These are phyloP conservation scores for Auriscalpium vulgare DNA, from an alignment of 768 basidiomycete species.

Conservation along the genomic window DNA sequence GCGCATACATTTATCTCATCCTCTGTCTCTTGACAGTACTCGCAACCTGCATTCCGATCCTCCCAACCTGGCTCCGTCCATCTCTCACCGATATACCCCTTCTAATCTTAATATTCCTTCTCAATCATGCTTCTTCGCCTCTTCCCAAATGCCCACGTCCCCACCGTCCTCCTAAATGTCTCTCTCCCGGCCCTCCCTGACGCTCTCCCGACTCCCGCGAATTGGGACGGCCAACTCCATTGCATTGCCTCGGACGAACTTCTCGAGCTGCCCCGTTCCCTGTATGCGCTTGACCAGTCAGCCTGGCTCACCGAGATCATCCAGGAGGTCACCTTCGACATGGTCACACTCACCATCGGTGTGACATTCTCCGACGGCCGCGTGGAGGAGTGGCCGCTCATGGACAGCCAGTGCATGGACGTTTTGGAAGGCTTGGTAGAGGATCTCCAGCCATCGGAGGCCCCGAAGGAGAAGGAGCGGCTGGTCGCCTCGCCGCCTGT, in stretches of 20 bases:
- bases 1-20: no score
- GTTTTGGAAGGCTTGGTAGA: conserved; percentile 43
- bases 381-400: conserved; percentile 39
- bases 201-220: conserved; percentile 36
- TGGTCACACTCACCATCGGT: conserved; percentile 35
- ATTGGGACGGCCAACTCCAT: conserved; percentile 50
- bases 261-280: conserved; percentile 40
- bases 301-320: conserved; percentile 48
- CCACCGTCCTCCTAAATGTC: conserved; percentile 53
- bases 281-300: conserved; percentile 55
- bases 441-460: conserved; percentile 42
- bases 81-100: neutral
- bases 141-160: conserved; percentile 32
- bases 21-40: no score
- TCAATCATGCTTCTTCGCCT: conserved; percentile 52
- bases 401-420: conserved; percentile 30
- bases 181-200: conserved; percentile 36
- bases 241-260: conserved; percentile 38
- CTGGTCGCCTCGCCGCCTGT: conserved; percentile 3
- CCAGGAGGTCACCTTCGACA: conserved; percentile 55
- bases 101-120: neutral
- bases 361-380: conserved; percentile 55
- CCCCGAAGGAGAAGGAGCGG: conserved; percentile 27
- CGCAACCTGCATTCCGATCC: no score
- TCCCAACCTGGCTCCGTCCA: neutral